Evolutionary conservation across 2,329 filamentous ascomycete genomes (phyloP).

Genomic region (Cladophialophora bantiana): DNA sequence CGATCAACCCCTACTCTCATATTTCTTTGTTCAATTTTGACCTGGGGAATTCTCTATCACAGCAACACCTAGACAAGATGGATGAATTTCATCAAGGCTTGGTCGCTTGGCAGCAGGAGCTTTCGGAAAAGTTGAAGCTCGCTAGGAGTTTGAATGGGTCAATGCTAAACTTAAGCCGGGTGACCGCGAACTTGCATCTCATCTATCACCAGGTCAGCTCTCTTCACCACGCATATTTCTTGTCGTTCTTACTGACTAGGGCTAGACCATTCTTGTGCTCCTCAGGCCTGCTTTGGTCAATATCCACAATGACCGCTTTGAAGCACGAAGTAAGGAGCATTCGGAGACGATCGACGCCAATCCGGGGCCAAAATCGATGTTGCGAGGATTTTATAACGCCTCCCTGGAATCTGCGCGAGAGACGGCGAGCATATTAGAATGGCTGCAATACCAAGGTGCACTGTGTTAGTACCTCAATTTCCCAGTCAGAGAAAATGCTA

Average conservation of each 20-base stretch:
- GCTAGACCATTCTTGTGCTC: constrained; percentile 28
- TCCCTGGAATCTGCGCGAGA: constrained; percentile 27
- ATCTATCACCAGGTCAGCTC: constrained; percentile 30
- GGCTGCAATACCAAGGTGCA: constrained; percentile 25
- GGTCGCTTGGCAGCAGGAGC: constrained; percentile 22
- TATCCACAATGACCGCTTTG: constrained; percentile 25
- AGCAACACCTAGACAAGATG: constrained; percentile 34
- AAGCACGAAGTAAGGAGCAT: constrained; percentile 14
- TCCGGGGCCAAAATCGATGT: background rate
- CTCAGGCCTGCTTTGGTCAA: constrained; percentile 30
- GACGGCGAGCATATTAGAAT: constrained; percentile 22
- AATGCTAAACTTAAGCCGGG: constrained; percentile 22
- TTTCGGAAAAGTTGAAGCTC: constrained; percentile 21
- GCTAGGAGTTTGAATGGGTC: constrained; percentile 24
- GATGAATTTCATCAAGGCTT: constrained; percentile 29
- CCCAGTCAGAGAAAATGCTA: background rate
- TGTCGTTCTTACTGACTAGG: constrained; percentile 5
- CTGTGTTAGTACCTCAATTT: constrained; percentile 19
- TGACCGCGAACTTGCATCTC: constrained; percentile 28
- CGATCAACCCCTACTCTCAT: constrained; percentile 31
- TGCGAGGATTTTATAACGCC: constrained; percentile 7
- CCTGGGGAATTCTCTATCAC: constrained; percentile 21
- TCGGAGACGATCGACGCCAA: background rate
- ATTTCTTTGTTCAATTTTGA: constrained; percentile 30
- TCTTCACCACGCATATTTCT: constrained; percentile 1